A percentile compares a stretch with the other conserved stretches of the same genome.
phyloP scores from a whole-genome alignment of 257 asterid species.

The Solanum infundibuliforme region DNA sequence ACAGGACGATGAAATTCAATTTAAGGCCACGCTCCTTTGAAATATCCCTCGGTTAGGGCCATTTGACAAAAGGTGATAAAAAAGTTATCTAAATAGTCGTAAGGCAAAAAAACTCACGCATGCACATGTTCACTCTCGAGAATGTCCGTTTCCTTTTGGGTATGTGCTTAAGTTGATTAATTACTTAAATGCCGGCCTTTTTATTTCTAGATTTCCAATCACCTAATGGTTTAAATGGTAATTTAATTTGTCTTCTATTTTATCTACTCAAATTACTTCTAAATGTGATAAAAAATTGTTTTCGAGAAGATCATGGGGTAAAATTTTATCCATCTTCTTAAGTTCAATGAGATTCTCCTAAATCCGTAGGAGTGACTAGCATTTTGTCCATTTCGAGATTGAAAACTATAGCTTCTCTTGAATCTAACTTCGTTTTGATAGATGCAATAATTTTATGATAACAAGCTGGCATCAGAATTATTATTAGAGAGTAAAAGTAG shows the following conservation, averaged over 20 bases:
- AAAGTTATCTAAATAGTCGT: neutral
- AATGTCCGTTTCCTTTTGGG: conserved; percentile 77
- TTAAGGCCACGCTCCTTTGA: neutral
- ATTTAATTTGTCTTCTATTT: too few relatives aligned
- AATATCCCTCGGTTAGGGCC: neutral
- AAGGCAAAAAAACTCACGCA: neutral
- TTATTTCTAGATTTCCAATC: too few relatives aligned
- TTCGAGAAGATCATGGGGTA: neutral
- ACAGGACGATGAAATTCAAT: neutral
- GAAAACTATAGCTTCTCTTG: neutral
- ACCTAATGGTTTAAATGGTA: too few relatives aligned
- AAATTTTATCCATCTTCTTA: neutral
- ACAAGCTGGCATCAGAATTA: neutral
- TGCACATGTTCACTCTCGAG: conserved; percentile 36
- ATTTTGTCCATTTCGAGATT: neutral
- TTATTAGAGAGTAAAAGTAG: neutral
- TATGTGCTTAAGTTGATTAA: conserved; percentile 9
- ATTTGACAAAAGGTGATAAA: neutral
- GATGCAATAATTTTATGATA: neutral
- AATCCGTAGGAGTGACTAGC: neutral
- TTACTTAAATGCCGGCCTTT: too few relatives aligned
- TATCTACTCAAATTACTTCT: too few relatives aligned
- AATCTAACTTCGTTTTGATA: neutral
- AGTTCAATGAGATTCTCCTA: neutral
- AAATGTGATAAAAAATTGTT: neutral